Evolutionary conservation across 108 stramenopile genomes (phyloP).

Genomic region (Mayamaea pseudoterrestris): DNA sequence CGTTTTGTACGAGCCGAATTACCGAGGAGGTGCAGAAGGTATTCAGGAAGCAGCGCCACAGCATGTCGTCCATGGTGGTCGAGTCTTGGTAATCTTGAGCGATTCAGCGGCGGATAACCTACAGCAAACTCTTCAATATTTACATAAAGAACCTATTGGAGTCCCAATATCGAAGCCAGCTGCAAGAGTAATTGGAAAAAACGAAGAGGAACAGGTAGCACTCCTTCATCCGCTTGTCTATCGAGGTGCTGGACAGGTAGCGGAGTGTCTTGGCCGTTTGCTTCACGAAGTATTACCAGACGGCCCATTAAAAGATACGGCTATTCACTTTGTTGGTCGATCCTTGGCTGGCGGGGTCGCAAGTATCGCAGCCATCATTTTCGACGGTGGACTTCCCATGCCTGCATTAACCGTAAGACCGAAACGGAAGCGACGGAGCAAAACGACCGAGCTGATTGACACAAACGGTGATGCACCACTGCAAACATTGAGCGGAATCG

Average conservation of each 20-base stretch:
- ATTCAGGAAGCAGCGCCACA: constrained; percentile 41
- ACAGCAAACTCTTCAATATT: constrained; percentile 3
- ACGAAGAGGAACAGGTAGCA: constrained; percentile 34
- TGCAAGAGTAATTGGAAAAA: no score
- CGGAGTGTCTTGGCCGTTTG: constrained; percentile 20
- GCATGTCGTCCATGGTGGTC: constrained; percentile 14
- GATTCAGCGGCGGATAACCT: constrained; percentile 14
- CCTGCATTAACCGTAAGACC: constrained; percentile 6
- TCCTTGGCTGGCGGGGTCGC: constrained; percentile 66
- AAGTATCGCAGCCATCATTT: constrained; percentile 51
- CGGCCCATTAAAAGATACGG: constrained; percentile 27
- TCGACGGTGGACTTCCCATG: constrained; percentile 60
- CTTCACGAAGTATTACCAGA: no score
- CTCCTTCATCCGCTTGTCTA: constrained; percentile 54
- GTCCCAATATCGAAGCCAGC: constrained; percentile 4
- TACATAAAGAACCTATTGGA: constrained; percentile 10
- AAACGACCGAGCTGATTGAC: background rate
- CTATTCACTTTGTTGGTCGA: constrained; percentile 73
- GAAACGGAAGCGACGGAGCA: background rate
- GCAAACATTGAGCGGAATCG: constrained; percentile 22
- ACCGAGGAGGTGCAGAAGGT: constrained; percentile 57
- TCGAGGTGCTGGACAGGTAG: constrained; percentile 33
- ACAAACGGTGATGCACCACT: constrained; percentile 5
- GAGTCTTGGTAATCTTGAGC: constrained; percentile 42
- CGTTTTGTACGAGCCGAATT: constrained; percentile 56